Conservation (phyloP, 306 rosid genomes). For the Gillenia trifoliata region DNA sequence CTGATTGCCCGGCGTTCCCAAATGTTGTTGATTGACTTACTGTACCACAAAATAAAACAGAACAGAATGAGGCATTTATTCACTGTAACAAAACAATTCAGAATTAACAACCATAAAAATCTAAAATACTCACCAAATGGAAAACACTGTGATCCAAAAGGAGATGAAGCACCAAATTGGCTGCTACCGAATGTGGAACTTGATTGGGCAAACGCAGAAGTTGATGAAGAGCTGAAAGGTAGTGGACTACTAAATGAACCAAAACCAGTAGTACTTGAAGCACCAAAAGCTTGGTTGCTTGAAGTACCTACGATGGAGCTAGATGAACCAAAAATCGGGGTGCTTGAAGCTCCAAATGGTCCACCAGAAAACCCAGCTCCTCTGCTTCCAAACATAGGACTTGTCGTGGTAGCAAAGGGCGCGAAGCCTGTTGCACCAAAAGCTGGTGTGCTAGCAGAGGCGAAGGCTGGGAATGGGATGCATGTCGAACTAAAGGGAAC, state of each 20-base stretch:
- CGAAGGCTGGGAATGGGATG: slow-evolving; percentile 48
- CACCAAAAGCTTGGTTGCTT: slow-evolving; percentile 23
- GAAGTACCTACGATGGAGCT: slow-evolving; percentile 44
- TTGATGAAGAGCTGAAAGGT: slow-evolving; percentile 50
- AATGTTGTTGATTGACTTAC: slow-evolving; percentile 65
- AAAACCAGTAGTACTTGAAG: slow-evolving; percentile 57
- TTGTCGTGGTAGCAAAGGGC: slow-evolving; percentile 37
- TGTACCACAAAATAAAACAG: slow-evolving; percentile 19
- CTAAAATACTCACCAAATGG: slow-evolving; percentile 57
- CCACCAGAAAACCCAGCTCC: slow-evolving; percentile 55
- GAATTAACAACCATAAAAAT: background rate
- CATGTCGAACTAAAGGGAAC: slow-evolving; percentile 33
- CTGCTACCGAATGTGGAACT: slow-evolving; percentile 17
- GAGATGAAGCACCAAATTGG: slow-evolving; percentile 20
- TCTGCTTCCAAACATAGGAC: slow-evolving; percentile 61
- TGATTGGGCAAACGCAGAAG: slow-evolving; percentile 65
- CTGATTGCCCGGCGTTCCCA: slow-evolving; percentile 54
- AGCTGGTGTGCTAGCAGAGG: slow-evolving; percentile 35
- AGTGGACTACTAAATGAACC: slow-evolving; percentile 58
- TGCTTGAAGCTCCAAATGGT: slow-evolving; percentile 67
- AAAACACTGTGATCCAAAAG: slow-evolving; percentile 73
- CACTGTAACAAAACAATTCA: background rate
- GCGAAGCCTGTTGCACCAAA: slow-evolving; percentile 41
- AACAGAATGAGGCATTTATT: background rate
- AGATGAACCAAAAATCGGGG: slow-evolving; percentile 27